phyloP scores from a whole-genome alignment of 2,329 filamentous ascomycete species.

The Pyrenophora graminea region DNA sequence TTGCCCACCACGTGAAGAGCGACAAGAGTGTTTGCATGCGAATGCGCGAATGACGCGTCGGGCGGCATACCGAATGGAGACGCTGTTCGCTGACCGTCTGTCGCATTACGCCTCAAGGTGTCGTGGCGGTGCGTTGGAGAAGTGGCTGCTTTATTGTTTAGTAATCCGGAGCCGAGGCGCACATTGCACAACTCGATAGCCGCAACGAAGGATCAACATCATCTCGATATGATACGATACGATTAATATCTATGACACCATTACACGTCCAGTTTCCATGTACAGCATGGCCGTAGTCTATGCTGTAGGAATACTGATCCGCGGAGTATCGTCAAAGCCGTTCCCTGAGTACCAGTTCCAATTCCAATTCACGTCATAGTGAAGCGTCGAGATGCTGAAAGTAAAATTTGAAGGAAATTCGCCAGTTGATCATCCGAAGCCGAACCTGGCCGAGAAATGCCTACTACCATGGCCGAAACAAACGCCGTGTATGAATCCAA shows the following conservation, averaged over 20 bases:
- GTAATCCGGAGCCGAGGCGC: slow-evolving; percentile 10
- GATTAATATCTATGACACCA: slow-evolving; percentile 13
- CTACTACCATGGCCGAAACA: slow-evolving; percentile 19
- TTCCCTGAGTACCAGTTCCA: background rate
- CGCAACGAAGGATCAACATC: background rate
- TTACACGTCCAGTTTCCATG: background rate
- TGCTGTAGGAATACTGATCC: background rate
- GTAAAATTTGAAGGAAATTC: slow-evolving; percentile 11
- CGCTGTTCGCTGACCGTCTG: background rate
- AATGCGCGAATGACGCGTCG: slow-evolving; percentile 18
- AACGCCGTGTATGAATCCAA: slow-evolving; percentile 23
- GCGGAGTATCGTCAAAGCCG: slow-evolving; percentile 6
- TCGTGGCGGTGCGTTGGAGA: slow-evolving; percentile 1
- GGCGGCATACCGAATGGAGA: slow-evolving; percentile 24
- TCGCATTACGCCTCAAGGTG: no score
- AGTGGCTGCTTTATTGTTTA: background rate
- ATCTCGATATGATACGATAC: slow-evolving; percentile 11
- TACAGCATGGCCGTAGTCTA: background rate
- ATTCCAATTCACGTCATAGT: slow-evolving; percentile 32
- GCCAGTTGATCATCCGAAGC: slow-evolving; percentile 9
- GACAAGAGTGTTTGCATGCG: background rate
- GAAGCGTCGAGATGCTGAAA: slow-evolving; percentile 22
- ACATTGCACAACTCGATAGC: background rate
- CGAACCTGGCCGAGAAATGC: slow-evolving; percentile 18
- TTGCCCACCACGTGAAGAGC: slow-evolving; percentile 13